Evolutionary conservation across 2,329 filamentous ascomycete species (phyloP).

Genomic region (Keithomyces neogunnii): DNA sequence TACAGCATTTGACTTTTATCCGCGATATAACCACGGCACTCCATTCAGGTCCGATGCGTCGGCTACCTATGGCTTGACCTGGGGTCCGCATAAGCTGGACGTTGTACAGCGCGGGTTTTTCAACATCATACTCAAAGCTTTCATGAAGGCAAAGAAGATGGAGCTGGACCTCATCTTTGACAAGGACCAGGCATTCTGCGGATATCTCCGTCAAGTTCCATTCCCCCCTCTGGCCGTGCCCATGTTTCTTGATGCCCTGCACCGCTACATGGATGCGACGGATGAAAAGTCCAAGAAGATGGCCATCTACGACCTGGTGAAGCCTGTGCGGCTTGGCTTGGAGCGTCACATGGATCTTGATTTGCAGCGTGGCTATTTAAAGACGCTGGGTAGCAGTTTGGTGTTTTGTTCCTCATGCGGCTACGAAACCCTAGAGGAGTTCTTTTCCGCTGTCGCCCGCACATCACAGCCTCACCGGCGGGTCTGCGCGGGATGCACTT

Average conservation of each 20-base stretch:
- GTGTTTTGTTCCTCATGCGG: slow-evolving; percentile 27
- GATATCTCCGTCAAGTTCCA: slow-evolving; percentile 21
- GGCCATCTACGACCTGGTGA: slow-evolving; percentile 24
- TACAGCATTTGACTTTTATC: slow-evolving; percentile 24
- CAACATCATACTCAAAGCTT: slow-evolving; percentile 23
- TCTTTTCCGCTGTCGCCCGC: slow-evolving; percentile 14
- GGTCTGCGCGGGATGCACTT: slow-evolving; percentile 20
- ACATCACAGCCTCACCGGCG: slow-evolving; percentile 8
- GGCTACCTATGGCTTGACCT: slow-evolving; percentile 21
- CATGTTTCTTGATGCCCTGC: slow-evolving; percentile 24
- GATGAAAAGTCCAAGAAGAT: slow-evolving; percentile 7
- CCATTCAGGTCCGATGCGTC: slow-evolving; percentile 8
- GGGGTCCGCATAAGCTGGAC: slow-evolving; percentile 15
- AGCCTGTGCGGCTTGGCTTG: slow-evolving; percentile 20
- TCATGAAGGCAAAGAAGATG: slow-evolving; percentile 23
- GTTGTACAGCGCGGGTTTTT: slow-evolving; percentile 25
- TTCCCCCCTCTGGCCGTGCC: slow-evolving; percentile 18
- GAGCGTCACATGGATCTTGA: slow-evolving; percentile 12
- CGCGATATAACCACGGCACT: slow-evolving; percentile 21
- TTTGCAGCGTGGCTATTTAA: slow-evolving; percentile 15
- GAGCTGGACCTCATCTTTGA: slow-evolving; percentile 21
- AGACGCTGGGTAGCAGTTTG: slow-evolving; percentile 15
- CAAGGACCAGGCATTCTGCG: slow-evolving; percentile 19
- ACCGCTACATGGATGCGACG: slow-evolving; percentile 14
- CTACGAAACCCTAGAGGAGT: slow-evolving; percentile 21